Base-by-base conservation (phyloP, 768 basidiomycete genomes). In the Collybiopsis luxurians region DNA sequence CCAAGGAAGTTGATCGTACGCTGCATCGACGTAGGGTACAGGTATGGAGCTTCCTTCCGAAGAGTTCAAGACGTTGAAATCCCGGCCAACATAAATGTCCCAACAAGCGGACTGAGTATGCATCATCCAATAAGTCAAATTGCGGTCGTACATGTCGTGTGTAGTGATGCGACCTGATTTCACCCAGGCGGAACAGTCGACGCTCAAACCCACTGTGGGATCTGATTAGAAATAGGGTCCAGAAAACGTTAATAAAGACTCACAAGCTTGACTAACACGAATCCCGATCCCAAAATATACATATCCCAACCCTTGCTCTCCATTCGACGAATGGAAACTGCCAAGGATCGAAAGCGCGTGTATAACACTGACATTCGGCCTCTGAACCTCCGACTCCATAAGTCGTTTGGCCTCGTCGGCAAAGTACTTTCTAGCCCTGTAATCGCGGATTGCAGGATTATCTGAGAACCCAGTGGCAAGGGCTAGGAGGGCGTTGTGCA, bases 401-500 rank as follows among this genome's bases (percentile, higher is more conserved):
- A 40, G 40, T 2, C 23, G 13, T 45, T 60, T 59, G 4, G 66
- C 63, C 24, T 59, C 48, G 7, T 54, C 38, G 6, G 57, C 58
- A 46, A 64, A 66, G 11, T 31, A 46, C 15, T 45, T 24, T 38
- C 66, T 47, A 3, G 61, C 55, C 42, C 53, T 56, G 26, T 31
- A 53, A 26, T 64, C 63, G 4, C 58, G 57, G 4, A 64, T 21
- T 21, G 34, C 5, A 2, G 63, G 64, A 44, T 67, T 49, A 19
- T 61, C 59, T 4, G 66, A 65, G 39, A 62, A 66, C 0, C 58
- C 48, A 17, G 55, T 45, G 34, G 60, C 53, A 7, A 67, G 4
- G 7, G 63, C 48, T 4, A 83, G 65, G 2, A 80, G 69, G 17
- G 78, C 71, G 59, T 83, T 83, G 67, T 83, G 81, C 4, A 81